phyloP scores from a whole-genome alignment of 2,329 filamentous ascomycete species.

The Huntiella bhutanensis region DNA sequence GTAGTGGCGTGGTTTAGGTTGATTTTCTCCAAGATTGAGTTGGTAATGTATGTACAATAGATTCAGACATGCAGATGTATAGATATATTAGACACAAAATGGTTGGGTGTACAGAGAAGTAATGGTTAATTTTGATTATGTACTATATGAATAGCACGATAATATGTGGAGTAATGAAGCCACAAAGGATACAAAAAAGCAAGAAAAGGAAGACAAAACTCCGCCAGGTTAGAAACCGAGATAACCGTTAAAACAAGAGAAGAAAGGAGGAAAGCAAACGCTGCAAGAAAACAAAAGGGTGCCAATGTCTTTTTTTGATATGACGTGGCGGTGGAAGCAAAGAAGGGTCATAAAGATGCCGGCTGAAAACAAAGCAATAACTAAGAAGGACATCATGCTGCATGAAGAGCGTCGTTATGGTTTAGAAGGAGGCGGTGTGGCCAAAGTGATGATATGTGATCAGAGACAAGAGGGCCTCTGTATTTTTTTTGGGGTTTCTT shows the following conservation, averaged over 20 bases:
- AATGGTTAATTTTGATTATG: no score
- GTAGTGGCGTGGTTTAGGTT: no score
- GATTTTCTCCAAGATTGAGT: no score
- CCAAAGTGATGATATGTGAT: no score
- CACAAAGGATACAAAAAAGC: not conserved
- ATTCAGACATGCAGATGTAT: no score
- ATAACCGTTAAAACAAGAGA: not conserved
- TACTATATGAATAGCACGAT: not conserved
- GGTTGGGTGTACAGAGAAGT: no score
- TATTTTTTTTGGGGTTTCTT: not conserved
- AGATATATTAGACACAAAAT: no score
- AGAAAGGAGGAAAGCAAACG: conserved; percentile 1
- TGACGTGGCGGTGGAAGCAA: not conserved
- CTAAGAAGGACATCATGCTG: not conserved
- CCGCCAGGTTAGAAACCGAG: not conserved
- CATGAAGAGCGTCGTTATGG: not conserved
- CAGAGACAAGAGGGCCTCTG: not conserved
- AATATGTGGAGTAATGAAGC: not conserved
- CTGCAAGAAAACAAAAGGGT: not conserved
- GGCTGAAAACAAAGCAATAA: not conserved
- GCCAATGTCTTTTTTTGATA: not conserved
- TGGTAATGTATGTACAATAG: no score
- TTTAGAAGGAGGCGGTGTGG: no score
- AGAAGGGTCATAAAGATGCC: not conserved
- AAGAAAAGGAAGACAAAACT: not conserved